Conservation (phyloP, 805 yeast genomes). For the Teunomyces lycoperdinae region DNA sequence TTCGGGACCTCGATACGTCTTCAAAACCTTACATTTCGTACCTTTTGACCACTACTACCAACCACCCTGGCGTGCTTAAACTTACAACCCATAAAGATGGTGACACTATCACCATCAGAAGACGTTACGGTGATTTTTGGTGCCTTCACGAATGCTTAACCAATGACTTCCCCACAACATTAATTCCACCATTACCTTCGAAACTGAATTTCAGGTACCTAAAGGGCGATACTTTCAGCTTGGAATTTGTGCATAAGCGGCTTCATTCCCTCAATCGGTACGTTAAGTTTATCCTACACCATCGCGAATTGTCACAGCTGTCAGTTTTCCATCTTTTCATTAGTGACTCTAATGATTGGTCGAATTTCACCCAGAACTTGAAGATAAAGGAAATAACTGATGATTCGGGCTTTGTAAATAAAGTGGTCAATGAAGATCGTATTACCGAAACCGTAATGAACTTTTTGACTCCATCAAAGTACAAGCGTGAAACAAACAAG, state of each 20-base stretch:
- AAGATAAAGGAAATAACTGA: constrained; percentile 31
- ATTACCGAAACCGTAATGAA: constrained; percentile 91
- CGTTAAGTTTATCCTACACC: constrained; percentile 66
- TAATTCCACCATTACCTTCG: constrained; percentile 93
- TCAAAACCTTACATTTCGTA: constrained; percentile 78
- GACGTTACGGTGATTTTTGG: constrained; percentile 87
- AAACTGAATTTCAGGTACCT: constrained; percentile 87
- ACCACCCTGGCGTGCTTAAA: constrained; percentile 54
- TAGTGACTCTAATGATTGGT: constrained; percentile 71
- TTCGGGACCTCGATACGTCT: constrained; percentile 63
- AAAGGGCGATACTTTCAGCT: constrained; percentile 88
- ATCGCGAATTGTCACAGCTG: constrained; percentile 68
- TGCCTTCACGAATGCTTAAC: constrained; percentile 69
- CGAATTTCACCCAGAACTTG: constrained; percentile 57
- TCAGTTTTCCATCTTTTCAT: constrained; percentile 68
- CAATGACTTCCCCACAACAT: constrained; percentile 79
- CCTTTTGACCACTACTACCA: constrained; percentile 59
- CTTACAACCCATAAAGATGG: constrained; percentile 18
- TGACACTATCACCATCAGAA: constrained; percentile 41
- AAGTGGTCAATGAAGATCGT: constrained; percentile 61
- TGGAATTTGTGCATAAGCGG: constrained; percentile 79
- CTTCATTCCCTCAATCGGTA: constrained; percentile 79
- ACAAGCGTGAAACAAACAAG: constrained; percentile 74
- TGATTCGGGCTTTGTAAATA: constrained; percentile 24
- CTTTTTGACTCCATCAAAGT: constrained; percentile 73